phyloP scores from a whole-genome alignment of 2,329 filamentous ascomycete species.

The Exophiala alcalophila region DNA sequence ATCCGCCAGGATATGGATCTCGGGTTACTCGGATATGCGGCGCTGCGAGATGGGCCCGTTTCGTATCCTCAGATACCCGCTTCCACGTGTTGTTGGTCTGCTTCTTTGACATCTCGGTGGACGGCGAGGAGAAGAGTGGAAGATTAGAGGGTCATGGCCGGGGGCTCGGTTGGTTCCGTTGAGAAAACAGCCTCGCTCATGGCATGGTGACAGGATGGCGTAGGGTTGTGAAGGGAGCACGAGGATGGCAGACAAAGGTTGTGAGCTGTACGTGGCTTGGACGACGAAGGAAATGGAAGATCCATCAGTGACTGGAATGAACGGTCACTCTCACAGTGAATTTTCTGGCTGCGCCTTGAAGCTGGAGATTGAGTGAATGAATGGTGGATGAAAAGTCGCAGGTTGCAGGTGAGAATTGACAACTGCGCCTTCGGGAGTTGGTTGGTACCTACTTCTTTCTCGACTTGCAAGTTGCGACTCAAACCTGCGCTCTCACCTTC shows the following conservation, averaged over 20 bases:
- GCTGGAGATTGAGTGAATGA: too few relatives aligned
- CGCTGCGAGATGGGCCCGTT: constrained; percentile 8
- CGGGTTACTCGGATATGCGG: constrained; percentile 5
- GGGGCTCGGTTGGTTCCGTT: neutral
- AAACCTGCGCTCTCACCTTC: constrained; percentile 1
- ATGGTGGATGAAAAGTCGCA: too few relatives aligned
- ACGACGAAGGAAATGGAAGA: too few relatives aligned
- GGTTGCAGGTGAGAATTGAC: too few relatives aligned
- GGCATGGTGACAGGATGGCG: neutral
- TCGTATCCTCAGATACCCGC: constrained; percentile 11
- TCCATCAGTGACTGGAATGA: too few relatives aligned
- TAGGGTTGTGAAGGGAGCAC: neutral
- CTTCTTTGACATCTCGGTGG: neutral
- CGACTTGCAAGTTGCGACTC: constrained; percentile 4
- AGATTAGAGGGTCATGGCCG: neutral
- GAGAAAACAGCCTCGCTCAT: neutral
- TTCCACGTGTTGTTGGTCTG: constrained; percentile 10
- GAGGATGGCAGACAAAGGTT: neutral
- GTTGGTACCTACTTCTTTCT: too few relatives aligned
- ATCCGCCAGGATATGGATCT: too few relatives aligned
- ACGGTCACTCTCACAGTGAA: too few relatives aligned
- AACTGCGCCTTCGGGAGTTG: too few relatives aligned
- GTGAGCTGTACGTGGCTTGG: too few relatives aligned
- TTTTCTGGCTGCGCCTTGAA: too few relatives aligned
- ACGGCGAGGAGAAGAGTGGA: constrained; percentile 2